Evolutionary conservation across 495 filamentous ascomycete genomes (phyloP), one percentile per base, ranked within the genome.

Genomic region (Hyaloscypha variabilis): DNA sequence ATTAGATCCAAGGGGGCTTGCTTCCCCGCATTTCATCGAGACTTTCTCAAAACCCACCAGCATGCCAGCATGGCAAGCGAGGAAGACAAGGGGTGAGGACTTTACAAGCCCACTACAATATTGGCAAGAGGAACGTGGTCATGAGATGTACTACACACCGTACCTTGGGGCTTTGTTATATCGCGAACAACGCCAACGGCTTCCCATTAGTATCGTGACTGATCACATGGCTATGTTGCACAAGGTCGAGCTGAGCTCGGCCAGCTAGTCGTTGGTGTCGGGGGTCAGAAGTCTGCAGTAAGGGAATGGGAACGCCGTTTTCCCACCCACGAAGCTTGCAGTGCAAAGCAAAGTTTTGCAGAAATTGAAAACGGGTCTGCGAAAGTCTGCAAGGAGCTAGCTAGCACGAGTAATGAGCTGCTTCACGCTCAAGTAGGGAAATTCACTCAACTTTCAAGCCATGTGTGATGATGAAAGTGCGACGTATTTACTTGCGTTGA

Each of bases 101-200:
- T 29, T 54, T 25, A 29, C 51, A 0, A 54, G 39, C 39, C 17
- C 39, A 4, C 39, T 17, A 46, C 19, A 46, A 46, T 14, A 10
- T 46, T 46, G 39, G 39, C 39, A 19, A 1, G 51, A 54, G 21
- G 14, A 54, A 54, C 51, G 51, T 54, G 51, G 51, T 54, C 51
- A 29, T 54, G 51, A n/a, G 26, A 25, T 54, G 51, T 54, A 14
- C 39, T 19, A 46, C 39, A 46, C 19, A 34, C 17, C 11, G 39
- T 11, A 11, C 39, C 4, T n/a, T n/a, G n/a, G n/a, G n/a, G n/a
- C n/a, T n/a, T 46, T 46, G 4, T 10, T 11, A 46, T 17, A 46
- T 13, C 31, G 31, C 6, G 31, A 34, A 34, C 31, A 34, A 34
- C 31, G 31, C 31, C 31, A 34, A 34, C 31, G 31, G 31, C 31